These are phyloP conservation scores for Lepiota venenata DNA, from an alignment of 768 basidiomycete species.

Conservation along the genomic window DNA sequence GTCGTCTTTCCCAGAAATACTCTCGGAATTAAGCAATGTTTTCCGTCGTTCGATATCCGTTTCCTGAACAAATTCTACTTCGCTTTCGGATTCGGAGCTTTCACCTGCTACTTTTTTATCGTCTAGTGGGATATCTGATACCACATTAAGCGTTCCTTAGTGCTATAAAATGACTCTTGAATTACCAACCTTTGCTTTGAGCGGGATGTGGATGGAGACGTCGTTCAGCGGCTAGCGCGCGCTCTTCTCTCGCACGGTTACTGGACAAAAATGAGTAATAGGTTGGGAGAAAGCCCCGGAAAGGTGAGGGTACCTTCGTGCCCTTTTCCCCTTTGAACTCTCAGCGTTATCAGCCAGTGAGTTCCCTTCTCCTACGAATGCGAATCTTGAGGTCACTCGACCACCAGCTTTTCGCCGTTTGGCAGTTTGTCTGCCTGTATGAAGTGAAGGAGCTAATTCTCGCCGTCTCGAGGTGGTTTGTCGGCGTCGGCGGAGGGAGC, in stretches of 20 bases:
- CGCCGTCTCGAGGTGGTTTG: slow-evolving; percentile 22
- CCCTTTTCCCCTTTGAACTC: slow-evolving; percentile 63
- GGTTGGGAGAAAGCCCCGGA: neutral
- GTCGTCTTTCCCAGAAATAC: slow-evolving; percentile 32
- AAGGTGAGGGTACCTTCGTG: slow-evolving; percentile 46
- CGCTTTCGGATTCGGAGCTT: slow-evolving; percentile 29
- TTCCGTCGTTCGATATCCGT: slow-evolving; percentile 47
- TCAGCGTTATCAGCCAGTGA: slow-evolving; percentile 42
- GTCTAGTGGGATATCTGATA: slow-evolving; percentile 9
- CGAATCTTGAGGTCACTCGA: slow-evolving; percentile 58
- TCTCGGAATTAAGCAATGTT: slow-evolving; percentile 44
- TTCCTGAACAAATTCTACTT: slow-evolving; percentile 36
- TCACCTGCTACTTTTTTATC: slow-evolving; percentile 15
- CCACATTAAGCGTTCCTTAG: neutral
- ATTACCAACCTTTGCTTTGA: slow-evolving; percentile 21
- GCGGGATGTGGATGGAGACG: slow-evolving; percentile 48
- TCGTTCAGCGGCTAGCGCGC: slow-evolving; percentile 70
- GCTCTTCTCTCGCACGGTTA: slow-evolving; percentile 76
- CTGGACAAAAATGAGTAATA: slow-evolving; percentile 31
- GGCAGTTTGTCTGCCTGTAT: slow-evolving; percentile 58
- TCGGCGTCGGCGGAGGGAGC: slow-evolving; percentile 40
- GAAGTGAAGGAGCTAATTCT: slow-evolving; percentile 46
- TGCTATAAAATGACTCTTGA: neutral
- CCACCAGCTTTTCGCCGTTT: slow-evolving; percentile 72
- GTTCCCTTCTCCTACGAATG: slow-evolving; percentile 57